Conservation (phyloP, 176 grass and related monocot genomes). For the Tuctoria greenei region DNA sequence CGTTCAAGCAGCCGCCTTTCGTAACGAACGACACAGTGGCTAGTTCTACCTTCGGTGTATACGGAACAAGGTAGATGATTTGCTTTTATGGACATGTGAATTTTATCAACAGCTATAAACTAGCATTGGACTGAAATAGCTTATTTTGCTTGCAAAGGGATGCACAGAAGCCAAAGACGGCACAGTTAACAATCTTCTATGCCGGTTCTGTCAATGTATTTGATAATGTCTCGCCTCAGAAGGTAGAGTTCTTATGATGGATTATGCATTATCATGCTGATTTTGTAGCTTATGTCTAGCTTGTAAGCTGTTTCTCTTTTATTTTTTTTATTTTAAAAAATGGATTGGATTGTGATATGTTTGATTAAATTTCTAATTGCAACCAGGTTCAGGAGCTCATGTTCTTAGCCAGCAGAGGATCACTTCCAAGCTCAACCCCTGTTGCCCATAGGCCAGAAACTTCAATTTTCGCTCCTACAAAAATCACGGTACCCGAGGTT, state of each 20-base stretch:
- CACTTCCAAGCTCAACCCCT: conserved; percentile 33
- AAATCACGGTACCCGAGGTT: conserved; percentile 45
- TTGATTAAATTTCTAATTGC: conserved; percentile 2
- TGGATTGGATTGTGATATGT: not conserved
- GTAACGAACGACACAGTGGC: conserved; percentile 19
- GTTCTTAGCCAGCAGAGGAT: conserved; percentile 73
- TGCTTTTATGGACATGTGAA: not conserved
- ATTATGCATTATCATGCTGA: not conserved
- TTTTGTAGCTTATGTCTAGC: not conserved
- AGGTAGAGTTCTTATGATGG: conserved; percentile 44
- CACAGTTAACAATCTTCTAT: conserved; percentile 91
- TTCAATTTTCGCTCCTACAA: conserved; percentile 24
- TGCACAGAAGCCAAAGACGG: conserved; percentile 36
- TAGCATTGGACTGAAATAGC: conserved; percentile 17
- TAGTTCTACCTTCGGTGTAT: conserved; percentile 40
- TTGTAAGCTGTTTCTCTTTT: not conserved
- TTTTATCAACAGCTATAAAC: not conserved
- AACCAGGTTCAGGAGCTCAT: conserved; percentile 83
- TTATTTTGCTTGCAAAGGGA: conserved; percentile 54
- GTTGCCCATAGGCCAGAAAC: conserved; percentile 38
- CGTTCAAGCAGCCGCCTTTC: conserved; percentile 50
- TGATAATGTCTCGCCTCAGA: conserved; percentile 66
- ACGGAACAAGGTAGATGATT: conserved; percentile 54
- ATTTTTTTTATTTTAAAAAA: too few species aligned
- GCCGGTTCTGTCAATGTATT: conserved; percentile 80